Percentiles rank a stretch among this genome's conserved stretches.
phyloP scores from a whole-genome alignment of 1,284 basidiomycete species.

The Violaceomyces palustris region DNA sequence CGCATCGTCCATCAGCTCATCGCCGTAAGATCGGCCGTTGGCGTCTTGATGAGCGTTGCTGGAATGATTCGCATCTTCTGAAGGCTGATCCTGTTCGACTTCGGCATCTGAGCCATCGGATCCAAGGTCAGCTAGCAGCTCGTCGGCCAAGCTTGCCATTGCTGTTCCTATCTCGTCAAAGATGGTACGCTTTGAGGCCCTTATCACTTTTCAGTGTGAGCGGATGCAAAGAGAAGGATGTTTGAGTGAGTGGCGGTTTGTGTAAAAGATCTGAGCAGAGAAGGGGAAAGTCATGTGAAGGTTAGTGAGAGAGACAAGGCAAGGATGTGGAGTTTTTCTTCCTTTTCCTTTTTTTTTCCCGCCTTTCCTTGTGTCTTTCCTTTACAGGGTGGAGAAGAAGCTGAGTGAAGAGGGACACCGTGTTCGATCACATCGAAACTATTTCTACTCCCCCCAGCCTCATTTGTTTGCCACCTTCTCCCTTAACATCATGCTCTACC shows the following conservation, averaged over 20 bases:
- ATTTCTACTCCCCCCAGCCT: too few species aligned
- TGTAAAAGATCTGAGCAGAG: not conserved
- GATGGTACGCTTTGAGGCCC: too few species aligned
- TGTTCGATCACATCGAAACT: not conserved
- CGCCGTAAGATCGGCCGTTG: too few species aligned
- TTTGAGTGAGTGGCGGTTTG: not conserved
- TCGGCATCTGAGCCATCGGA: slow-evolving; percentile 54
- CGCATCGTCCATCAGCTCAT: too few species aligned
- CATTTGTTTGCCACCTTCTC: too few species aligned
- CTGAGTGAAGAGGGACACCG: too few species aligned
- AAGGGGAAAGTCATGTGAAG: slow-evolving; percentile 5
- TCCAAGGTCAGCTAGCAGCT: slow-evolving; percentile 75
- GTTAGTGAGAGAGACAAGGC: slow-evolving; percentile 5
- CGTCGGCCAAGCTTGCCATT: slow-evolving; percentile 65
- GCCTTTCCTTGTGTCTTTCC: too few species aligned
- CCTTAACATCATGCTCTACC: not conserved
- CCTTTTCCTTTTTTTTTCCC: too few species aligned
- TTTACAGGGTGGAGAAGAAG: not conserved
- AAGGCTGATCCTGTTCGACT: slow-evolving; percentile 52
- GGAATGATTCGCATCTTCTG: too few species aligned
- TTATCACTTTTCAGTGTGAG: too few species aligned
- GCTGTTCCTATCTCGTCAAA: not conserved
- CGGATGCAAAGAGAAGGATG: not conserved
- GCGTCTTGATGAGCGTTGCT: too few species aligned
- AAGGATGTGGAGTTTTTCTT: not conserved